Conservation (phyloP, 805 yeast genomes). For the Myxozyma monticola region DNA sequence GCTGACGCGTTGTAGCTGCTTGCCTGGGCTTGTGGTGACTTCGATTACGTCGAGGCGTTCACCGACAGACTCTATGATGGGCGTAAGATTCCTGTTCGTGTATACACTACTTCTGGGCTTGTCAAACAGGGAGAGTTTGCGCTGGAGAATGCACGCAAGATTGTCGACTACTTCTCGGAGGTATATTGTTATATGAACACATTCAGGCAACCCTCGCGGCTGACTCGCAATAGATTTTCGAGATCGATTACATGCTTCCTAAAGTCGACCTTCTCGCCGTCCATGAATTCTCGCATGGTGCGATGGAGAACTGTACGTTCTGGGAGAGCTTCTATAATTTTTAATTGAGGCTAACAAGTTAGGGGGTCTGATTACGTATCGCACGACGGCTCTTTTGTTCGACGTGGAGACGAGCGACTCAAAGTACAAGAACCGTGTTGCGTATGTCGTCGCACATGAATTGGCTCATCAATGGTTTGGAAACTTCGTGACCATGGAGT, state of each 20-base stretch:
- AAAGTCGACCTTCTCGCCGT: slow-evolving; percentile 81
- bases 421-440: slow-evolving; percentile 67
- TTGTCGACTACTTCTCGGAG: slow-evolving; percentile 69
- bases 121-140: slow-evolving; percentile 70
- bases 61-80: slow-evolving; percentile 44
- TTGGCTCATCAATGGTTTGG: slow-evolving; percentile 93
- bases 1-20: slow-evolving; percentile 45
- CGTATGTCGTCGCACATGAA: slow-evolving; percentile 84
- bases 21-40: slow-evolving; percentile 80
- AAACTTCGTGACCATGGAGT: slow-evolving; percentile 82
- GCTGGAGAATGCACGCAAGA: slow-evolving; percentile 72
- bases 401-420: slow-evolving; percentile 66
- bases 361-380: slow-evolving; percentile 68
- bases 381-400: slow-evolving; percentile 70
- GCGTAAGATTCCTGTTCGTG: slow-evolving; percentile 74
- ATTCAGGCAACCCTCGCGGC: not conserved
- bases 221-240: slow-evolving; percentile 45
- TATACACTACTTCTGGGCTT: slow-evolving; percentile 76
- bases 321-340: not conserved
- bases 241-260: slow-evolving; percentile 74
- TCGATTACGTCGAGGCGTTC: slow-evolving; percentile 64
- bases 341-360: not conserved
- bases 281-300: slow-evolving; percentile 83
- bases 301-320: slow-evolving; percentile 74
- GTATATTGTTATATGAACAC: slow-evolving; percentile 33